phyloP scores from a whole-genome alignment of 495 filamentous ascomycete genomes.

The Letharia columbiana region DNA sequence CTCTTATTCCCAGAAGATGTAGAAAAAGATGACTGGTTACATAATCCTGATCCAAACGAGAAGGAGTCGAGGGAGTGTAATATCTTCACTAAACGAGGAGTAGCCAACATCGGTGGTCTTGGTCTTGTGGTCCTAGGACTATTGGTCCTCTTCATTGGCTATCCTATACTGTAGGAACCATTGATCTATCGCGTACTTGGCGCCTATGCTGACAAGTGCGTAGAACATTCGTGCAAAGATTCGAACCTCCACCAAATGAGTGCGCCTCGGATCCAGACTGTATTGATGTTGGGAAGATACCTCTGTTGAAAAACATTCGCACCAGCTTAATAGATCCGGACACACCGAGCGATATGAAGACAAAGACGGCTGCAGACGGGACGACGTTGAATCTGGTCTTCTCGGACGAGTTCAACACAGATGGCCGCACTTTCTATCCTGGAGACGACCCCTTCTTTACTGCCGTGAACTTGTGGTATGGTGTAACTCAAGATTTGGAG shows the following conservation, averaged over 20 bases:
- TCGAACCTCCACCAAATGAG: slow-evolving; percentile 27
- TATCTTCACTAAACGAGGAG: slow-evolving; percentile 56
- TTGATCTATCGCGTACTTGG: slow-evolving; percentile 7
- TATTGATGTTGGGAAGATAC: slow-evolving; percentile 47
- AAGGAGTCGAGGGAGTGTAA: slow-evolving; percentile 56
- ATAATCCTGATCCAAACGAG: slow-evolving; percentile 62
- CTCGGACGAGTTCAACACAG: slow-evolving; percentile 70
- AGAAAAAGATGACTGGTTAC: slow-evolving; percentile 69
- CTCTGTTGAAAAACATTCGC: slow-evolving; percentile 53
- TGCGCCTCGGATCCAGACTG: slow-evolving; percentile 44
- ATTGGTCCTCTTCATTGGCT: slow-evolving; percentile 61
- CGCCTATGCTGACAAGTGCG: slow-evolving; percentile 16
- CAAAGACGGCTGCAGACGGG: slow-evolving; percentile 50
- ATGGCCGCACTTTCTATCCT: slow-evolving; percentile 63
- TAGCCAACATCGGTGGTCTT: slow-evolving; percentile 61
- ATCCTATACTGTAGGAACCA: slow-evolving; percentile 57
- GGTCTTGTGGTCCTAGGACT: slow-evolving; percentile 53
- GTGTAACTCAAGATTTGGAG: slow-evolving; percentile 68
- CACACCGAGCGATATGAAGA: slow-evolving; percentile 52
- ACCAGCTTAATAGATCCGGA: slow-evolving; percentile 60
- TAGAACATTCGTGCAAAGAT: slow-evolving; percentile 49
- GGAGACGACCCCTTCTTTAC: slow-evolving; percentile 66
- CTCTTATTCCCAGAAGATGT: slow-evolving; percentile 67
- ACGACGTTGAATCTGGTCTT: slow-evolving; percentile 61
- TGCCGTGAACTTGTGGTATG: slow-evolving; percentile 72